Percentiles rank a stretch among this genome's conserved stretches.
Evolutionary conservation across 169 alveolate genomes (phyloP).

Genomic region (Plasmodium gaboni): DNA sequence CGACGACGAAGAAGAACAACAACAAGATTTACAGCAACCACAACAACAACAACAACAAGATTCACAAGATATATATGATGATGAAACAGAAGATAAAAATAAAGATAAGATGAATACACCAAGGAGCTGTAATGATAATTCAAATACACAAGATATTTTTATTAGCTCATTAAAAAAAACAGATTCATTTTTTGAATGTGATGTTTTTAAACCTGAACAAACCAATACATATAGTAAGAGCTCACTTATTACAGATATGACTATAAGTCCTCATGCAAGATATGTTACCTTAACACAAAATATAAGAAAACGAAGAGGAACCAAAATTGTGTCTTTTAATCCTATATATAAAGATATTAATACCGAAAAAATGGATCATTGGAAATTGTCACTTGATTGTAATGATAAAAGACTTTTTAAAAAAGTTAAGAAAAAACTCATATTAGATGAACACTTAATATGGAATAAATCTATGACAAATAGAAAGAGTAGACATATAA

Average conservation of each 20-base stretch:
- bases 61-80: background rate
- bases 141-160: slow-evolving; percentile 39
- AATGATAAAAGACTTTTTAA: slow-evolving; percentile 53
- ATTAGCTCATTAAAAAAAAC: slow-evolving; percentile 44
- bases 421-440: slow-evolving; percentile 31
- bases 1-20: slow-evolving; percentile 19
- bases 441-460: slow-evolving; percentile 46
- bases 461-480: slow-evolving; percentile 73
- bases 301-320: slow-evolving; percentile 82
- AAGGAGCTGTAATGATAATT: too few relatives aligned
- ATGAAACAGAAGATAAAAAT: too few relatives aligned
- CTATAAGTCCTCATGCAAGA: slow-evolving; percentile 94
- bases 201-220: slow-evolving; percentile 31
- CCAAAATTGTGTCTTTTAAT: slow-evolving; percentile 57
- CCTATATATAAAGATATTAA: slow-evolving; percentile 57
- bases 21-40: background rate
- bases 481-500: background rate
- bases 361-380: slow-evolving; percentile 44
- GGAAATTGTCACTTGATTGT: slow-evolving; percentile 48
- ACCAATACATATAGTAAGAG: slow-evolving; percentile 60
- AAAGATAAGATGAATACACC: too few relatives aligned
- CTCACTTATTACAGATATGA: slow-evolving; percentile 82
- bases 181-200: slow-evolving; percentile 40
- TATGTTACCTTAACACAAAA: slow-evolving; percentile 91
- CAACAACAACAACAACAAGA: background rate